Evolutionary conservation across 768 basidiomycete species (phyloP).

Genomic region (Termitomyces sp.): DNA sequence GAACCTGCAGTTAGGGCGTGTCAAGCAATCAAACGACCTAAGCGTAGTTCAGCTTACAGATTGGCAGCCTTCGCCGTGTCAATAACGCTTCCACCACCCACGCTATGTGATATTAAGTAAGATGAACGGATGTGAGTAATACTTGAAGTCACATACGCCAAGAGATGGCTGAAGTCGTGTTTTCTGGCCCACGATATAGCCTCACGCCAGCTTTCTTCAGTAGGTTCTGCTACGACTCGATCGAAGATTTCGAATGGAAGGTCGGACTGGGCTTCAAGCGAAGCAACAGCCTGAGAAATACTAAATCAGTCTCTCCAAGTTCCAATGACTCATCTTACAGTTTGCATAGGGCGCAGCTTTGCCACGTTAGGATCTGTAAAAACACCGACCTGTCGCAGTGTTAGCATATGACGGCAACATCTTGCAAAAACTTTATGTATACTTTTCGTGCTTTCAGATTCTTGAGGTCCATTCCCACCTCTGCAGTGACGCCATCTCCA

Average conservation of each 20-base stretch:
- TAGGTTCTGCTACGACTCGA: slow-evolving; percentile 84
- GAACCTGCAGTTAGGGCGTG: slow-evolving; percentile 48
- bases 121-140: not conserved
- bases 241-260: slow-evolving; percentile 83
- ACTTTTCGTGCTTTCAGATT: slow-evolving; percentile 92
- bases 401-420: slow-evolving; percentile 1
- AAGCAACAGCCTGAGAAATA: slow-evolving; percentile 60
- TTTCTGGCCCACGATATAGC: slow-evolving; percentile 87
- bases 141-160: slow-evolving; percentile 59
- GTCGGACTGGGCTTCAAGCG: slow-evolving; percentile 74
- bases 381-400: slow-evolving; percentile 73
- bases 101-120: slow-evolving; percentile 39
- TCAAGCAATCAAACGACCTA: not conserved
- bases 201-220: slow-evolving; percentile 83
- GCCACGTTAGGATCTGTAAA: slow-evolving; percentile 90
- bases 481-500: slow-evolving; percentile 85
- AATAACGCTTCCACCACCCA: slow-evolving; percentile 93
- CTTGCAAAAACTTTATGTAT: slow-evolving; percentile 1
- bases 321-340: slow-evolving; percentile 43
- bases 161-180: slow-evolving; percentile 90
- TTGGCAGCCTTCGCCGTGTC: slow-evolving; percentile 97
- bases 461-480: slow-evolving; percentile 92
- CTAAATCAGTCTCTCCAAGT: not conserved
- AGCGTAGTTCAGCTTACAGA: slow-evolving; percentile 44
- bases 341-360: slow-evolving; percentile 79